A percentile compares a stretch with the other conserved stretches of the same genome.
phyloP scores from a whole-genome alignment of 495 filamentous ascomycete species.

The Tuber microsphaerosporum region DNA sequence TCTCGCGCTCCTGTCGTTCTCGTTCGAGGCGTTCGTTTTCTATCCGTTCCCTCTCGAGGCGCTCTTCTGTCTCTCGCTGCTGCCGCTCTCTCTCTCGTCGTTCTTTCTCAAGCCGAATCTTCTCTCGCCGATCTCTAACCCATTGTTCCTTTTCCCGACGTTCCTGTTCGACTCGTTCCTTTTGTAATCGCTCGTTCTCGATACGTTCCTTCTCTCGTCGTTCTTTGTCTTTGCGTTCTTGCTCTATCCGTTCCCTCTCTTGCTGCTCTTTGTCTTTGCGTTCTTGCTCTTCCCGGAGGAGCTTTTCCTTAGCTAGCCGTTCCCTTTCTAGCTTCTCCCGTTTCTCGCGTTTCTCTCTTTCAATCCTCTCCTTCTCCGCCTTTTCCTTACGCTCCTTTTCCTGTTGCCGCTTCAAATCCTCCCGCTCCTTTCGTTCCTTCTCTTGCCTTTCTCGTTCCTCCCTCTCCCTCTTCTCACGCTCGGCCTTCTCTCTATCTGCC shows the following conservation, averaged over 20 bases:
- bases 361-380: slow-evolving; percentile 13
- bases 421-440: slow-evolving; percentile 37
- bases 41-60: slow-evolving; percentile 29
- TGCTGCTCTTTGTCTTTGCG: slow-evolving; percentile 16
- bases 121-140: slow-evolving; percentile 49
- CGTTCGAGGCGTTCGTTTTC: slow-evolving; percentile 41
- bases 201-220: slow-evolving; percentile 28
- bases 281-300: slow-evolving; percentile 26
- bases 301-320: slow-evolving; percentile 16
- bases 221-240: slow-evolving; percentile 17
- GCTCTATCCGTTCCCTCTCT: slow-evolving; percentile 26
- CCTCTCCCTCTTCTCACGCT: slow-evolving; percentile 14
- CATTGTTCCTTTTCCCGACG: slow-evolving; percentile 48
- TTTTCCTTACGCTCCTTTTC: slow-evolving; percentile 44
- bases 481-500: slow-evolving; percentile 20
- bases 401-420: slow-evolving; percentile 42
- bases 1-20: slow-evolving; percentile 47
- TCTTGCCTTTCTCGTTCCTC: slow-evolving; percentile 28
- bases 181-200: slow-evolving; percentile 20
- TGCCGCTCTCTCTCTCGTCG: slow-evolving; percentile 42
- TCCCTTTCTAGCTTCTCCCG: slow-evolving; percentile 30
- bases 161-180: slow-evolving; percentile 20
- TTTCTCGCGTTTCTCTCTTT: slow-evolving; percentile 40
- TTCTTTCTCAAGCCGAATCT: slow-evolving; percentile 42
- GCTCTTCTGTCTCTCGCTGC: slow-evolving; percentile 20